These are phyloP conservation scores for Globisporangium cylindrosporum DNA, from an alignment of 352 stramenopile genomes.

Conservation along the genomic window DNA sequence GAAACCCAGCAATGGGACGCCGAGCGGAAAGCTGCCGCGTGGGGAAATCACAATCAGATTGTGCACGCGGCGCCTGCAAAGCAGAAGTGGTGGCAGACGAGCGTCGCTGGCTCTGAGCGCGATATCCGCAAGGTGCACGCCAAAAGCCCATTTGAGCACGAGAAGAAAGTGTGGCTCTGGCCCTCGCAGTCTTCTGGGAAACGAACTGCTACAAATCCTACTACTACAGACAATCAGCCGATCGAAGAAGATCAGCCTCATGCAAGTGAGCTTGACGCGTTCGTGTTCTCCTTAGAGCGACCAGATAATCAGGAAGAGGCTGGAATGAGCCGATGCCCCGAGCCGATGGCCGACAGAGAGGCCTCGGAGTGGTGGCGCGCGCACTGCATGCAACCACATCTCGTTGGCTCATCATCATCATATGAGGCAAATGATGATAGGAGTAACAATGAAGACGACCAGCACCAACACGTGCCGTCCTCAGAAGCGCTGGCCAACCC, in stretches of 20 bases:
- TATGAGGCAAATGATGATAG: conserved; percentile 22
- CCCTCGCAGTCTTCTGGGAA: conserved; percentile 14
- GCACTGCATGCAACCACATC: conserved; percentile 48
- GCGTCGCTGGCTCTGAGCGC: conserved; percentile 33
- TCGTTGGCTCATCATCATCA: conserved; percentile 4
- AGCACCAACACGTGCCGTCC: conserved; percentile 24
- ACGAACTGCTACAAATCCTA: not conserved
- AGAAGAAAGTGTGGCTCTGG: conserved; percentile 51
- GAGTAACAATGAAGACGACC: conserved; percentile 23
- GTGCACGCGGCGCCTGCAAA: conserved; percentile 35
- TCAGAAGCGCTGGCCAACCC: conserved; percentile 49
- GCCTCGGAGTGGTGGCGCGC: conserved; percentile 62
- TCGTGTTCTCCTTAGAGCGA: conserved; percentile 31
- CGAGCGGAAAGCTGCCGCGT: conserved; percentile 28
- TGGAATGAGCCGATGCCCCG: not conserved
- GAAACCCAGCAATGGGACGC: conserved; percentile 15
- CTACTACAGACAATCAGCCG: not conserved
- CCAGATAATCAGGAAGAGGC: not conserved
- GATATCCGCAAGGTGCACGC: conserved; percentile 49
- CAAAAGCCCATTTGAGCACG: conserved; percentile 42
- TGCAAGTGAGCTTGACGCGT: conserved; percentile 27
- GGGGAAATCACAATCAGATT: conserved; percentile 33
- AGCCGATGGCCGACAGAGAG: conserved; percentile 25
- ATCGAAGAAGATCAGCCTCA: not conserved
- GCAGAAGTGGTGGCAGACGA: conserved; percentile 48